Percentiles rank a stretch among this genome's conserved stretches.
Conservation (phyloP, 2,329 filamentous ascomycete species). For the Pseudophaeomoniella oleicola region DNA sequence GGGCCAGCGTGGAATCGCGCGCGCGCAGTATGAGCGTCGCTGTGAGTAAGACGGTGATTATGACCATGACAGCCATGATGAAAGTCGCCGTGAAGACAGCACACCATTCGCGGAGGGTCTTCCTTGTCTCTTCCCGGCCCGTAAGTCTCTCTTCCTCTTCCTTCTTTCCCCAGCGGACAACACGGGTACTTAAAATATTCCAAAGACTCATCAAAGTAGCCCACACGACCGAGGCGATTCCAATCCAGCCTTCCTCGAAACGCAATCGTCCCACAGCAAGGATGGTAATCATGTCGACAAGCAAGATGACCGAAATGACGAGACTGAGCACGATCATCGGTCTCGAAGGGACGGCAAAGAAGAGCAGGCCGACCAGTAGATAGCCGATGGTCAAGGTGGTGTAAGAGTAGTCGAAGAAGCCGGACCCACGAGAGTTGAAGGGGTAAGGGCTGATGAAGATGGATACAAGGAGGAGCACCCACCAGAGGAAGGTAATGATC, state of each 20-base stretch:
- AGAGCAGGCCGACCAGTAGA: constrained; percentile 62
- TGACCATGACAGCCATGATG: constrained; percentile 50
- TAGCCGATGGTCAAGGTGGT: constrained; percentile 64
- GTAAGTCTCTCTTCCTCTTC: constrained; percentile 90
- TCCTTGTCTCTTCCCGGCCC: constrained; percentile 70
- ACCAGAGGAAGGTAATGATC: constrained; percentile 72
- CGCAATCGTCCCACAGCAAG: constrained; percentile 59
- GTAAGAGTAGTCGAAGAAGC: constrained; percentile 79
- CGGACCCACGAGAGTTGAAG: constrained; percentile 75
- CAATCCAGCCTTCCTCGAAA: constrained; percentile 79
- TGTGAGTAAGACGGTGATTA: constrained; percentile 61
- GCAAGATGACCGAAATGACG: constrained; percentile 50
- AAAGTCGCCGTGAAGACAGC: constrained; percentile 64
- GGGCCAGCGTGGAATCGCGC: constrained; percentile 57
- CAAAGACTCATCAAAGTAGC: constrained; percentile 65
- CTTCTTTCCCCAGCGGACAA: constrained; percentile 79
- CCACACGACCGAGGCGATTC: constrained; percentile 75
- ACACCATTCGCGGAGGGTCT: constrained; percentile 70
- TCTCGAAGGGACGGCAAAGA: constrained; percentile 74
- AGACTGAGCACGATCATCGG: constrained; percentile 60
- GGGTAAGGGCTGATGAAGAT: constrained; percentile 82
- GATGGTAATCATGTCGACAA: constrained; percentile 67
- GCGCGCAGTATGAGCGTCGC: constrained; percentile 66
- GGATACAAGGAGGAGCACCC: constrained; percentile 75
- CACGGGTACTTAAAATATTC: constrained; percentile 63